These are phyloP conservation scores for Colletotrichum siamense DNA, from an alignment of 2,329 filamentous ascomycete species.

Conservation along the genomic window DNA sequence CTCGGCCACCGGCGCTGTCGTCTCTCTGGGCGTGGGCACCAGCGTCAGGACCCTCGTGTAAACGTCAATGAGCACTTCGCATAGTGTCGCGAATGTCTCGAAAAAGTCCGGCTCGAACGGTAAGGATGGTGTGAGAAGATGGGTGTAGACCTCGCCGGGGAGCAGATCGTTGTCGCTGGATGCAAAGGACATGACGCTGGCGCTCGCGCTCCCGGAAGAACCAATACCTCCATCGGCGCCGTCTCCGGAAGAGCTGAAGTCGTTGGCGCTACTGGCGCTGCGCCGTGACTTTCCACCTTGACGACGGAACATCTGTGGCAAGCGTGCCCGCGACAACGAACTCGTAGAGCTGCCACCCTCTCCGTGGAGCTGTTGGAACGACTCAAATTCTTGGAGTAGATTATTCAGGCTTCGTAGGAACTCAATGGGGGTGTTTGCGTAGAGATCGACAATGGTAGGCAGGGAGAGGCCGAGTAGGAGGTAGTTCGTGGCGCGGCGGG, in stretches of 20 bases:
- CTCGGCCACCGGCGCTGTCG: slow-evolving; percentile 75
- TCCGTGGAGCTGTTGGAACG: slow-evolving; percentile 87
- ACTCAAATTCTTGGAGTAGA: slow-evolving; percentile 89
- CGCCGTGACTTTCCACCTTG: slow-evolving; percentile 63
- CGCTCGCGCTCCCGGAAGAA: slow-evolving; percentile 35
- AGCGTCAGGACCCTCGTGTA: slow-evolving; percentile 82
- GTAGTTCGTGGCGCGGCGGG: slow-evolving; percentile 91
- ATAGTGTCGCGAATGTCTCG: slow-evolving; percentile 93
- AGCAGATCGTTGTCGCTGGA: slow-evolving; percentile 70
- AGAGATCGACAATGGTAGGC: slow-evolving; percentile 87
- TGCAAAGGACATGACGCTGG: slow-evolving; percentile 61
- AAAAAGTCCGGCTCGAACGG: slow-evolving; percentile 98
- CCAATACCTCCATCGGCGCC: slow-evolving; percentile 31
- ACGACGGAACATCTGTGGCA: slow-evolving; percentile 84
- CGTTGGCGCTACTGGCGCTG: slow-evolving; percentile 54
- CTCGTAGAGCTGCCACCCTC: slow-evolving; percentile 74
- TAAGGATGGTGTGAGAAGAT: slow-evolving; percentile 87
- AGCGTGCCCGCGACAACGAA: slow-evolving; percentile 76
- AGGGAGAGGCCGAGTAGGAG: slow-evolving; percentile 91
- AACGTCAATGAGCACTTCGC: slow-evolving; percentile 92
- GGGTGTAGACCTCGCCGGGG: slow-evolving; percentile 85
- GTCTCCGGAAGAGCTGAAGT: slow-evolving; percentile 33
- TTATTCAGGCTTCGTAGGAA: slow-evolving; percentile 87
- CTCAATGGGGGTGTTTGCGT: slow-evolving; percentile 78
- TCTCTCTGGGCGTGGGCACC: slow-evolving; percentile 76